These are phyloP conservation scores for Grigorovia yakushimaensis DNA, from an alignment of 805 yeast species.

Conservation along the genomic window DNA sequence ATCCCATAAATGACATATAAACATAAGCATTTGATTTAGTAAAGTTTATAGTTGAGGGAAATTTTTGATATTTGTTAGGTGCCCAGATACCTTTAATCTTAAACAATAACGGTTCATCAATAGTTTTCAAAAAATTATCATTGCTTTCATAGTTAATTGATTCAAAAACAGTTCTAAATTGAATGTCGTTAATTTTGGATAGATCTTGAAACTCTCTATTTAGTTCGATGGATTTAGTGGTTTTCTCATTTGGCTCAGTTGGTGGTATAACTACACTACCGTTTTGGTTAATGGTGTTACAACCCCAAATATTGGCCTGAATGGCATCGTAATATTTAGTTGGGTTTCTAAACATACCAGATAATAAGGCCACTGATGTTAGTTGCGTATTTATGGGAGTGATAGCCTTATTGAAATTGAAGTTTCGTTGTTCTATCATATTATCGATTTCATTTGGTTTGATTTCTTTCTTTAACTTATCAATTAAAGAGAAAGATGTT, in stretches of 20 bases:
- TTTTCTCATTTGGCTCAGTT: background rate
- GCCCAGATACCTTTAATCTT: constrained; percentile 59
- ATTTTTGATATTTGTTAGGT: constrained; percentile 55
- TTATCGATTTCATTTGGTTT: constrained; percentile 13
- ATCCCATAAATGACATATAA: constrained; percentile 63
- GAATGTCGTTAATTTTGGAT: constrained; percentile 55
- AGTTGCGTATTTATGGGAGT: constrained; percentile 65
- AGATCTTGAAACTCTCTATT: constrained; percentile 55
- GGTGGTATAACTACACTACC: constrained; percentile 5
- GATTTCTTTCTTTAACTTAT: constrained; percentile 21
- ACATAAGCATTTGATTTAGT: constrained; percentile 50
- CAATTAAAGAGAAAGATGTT: constrained; percentile 8
- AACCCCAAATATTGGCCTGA: constrained; percentile 71
- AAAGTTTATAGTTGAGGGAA: constrained; percentile 58
- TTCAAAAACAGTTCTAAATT: constrained; percentile 65
- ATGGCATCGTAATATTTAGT: constrained; percentile 36
- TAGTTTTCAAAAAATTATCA: constrained; percentile 6
- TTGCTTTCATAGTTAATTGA: constrained; percentile 25
- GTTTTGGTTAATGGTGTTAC: constrained; percentile 6
- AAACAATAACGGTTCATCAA: constrained; percentile 54
- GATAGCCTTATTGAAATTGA: constrained; percentile 29
- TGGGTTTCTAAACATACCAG: constrained; percentile 29
- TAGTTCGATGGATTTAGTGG: constrained; percentile 26
- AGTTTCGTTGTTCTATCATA: constrained; percentile 8
- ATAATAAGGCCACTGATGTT: constrained; percentile 55